Base-by-base conservation (phyloP, 306 rosid species). In the Prunus mume region DNA sequence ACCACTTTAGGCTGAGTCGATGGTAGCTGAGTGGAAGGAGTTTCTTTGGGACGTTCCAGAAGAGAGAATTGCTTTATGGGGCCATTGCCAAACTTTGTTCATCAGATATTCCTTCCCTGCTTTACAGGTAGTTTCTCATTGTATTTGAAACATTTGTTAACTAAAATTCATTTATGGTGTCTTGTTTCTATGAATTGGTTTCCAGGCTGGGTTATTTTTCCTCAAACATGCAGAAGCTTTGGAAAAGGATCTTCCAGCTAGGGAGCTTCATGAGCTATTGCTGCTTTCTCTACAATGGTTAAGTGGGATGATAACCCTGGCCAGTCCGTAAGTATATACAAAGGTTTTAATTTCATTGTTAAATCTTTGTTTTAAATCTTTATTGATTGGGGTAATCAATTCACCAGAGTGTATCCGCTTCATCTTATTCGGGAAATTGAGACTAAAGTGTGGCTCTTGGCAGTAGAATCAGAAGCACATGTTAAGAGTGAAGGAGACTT, bases 1-100 rank as follows among this genome's bases (percentile, higher is more conserved):
- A 9, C 34, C 46, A 34, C 38, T 72, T 68, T 79, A 94, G 98
- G 98, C 96, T 20, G 98, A 94, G 85, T 92, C 98, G 71, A 94
- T 94, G 98, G 97, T 94, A 67, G 89, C 93, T 54, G 98, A 94
- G 78, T 94, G 98, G 98, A 90, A 92, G 84, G 98, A 92, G 80
- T 94, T 89, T 80, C 97, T 94, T 84, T 94, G 98, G 98, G 98
- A 94, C 79, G 98, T 94, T 73, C 95, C 96, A 60, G 98, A 94
- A 83, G 98, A 94, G 86, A 86, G 98, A 78, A 87, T 83, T 78
- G 98, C 98, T 68, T 81, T 94, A 79, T 94, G 98, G 98, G 83
- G 86, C 69, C 98, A 94, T 86, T 94, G 98, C 85, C 96, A 92
- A 83, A 77, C 93, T 12, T 88, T 94, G 49, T 94, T 94, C 84